phyloP scores from a whole-genome alignment of 805 yeast species.

The Zygosaccharomyces rouxii region DNA sequence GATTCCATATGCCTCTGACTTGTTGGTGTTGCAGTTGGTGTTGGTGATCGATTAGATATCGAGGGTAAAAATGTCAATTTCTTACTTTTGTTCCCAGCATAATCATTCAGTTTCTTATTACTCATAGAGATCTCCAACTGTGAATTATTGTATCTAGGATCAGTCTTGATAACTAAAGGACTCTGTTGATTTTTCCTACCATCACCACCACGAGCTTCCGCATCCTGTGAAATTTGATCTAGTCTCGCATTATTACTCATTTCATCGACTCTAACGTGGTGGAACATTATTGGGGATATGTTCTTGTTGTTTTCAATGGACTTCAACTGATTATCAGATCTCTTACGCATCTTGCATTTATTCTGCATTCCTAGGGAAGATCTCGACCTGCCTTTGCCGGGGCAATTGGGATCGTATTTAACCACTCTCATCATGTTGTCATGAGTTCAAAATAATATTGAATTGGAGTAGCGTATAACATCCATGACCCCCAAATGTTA shows the following conservation, averaged over 20 bases:
- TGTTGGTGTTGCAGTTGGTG: not conserved
- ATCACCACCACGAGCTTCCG: not conserved
- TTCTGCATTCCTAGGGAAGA: not conserved
- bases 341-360: not conserved
- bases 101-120: slow-evolving; percentile 1
- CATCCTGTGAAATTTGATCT: not conserved
- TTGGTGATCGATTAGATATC: slow-evolving; percentile 2
- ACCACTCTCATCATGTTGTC: slow-evolving; percentile 10
- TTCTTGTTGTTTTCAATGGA: not conserved
- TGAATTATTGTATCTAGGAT: slow-evolving; percentile 8
- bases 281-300: slow-evolving; percentile 10
- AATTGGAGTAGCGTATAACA: not conserved
- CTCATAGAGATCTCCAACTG: slow-evolving; percentile 1
- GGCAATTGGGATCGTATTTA: slow-evolving; percentile 14
- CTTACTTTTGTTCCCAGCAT: not conserved
- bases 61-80: slow-evolving; percentile 12
- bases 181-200: not conserved
- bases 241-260: slow-evolving; percentile 1
- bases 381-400: not conserved
- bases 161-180: slow-evolving; percentile 10
- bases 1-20: not conserved
- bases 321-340: not conserved
- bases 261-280: slow-evolving; percentile 7
- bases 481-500: not conserved
- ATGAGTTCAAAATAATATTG: not conserved